Conservation (phyloP, 2,329 filamentous ascomycete genomes). For the Epichloe coenophiala region DNA sequence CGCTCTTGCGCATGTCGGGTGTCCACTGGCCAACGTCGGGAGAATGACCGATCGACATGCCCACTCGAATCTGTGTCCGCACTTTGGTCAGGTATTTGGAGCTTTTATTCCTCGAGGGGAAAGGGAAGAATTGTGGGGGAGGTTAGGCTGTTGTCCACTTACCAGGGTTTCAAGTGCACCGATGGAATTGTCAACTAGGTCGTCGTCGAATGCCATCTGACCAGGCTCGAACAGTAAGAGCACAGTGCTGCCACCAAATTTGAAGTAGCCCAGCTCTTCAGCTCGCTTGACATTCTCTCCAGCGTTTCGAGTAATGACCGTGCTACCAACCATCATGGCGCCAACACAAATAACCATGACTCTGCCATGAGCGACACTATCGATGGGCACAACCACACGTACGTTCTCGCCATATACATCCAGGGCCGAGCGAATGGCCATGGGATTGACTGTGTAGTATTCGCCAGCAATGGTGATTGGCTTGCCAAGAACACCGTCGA, state of each 20-base stretch:
- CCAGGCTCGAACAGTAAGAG: slow-evolving; percentile 88
- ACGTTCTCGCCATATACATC: slow-evolving; percentile 98
- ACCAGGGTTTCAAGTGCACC: slow-evolving; percentile 86
- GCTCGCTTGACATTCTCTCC: slow-evolving; percentile 73
- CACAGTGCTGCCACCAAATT: slow-evolving; percentile 91
- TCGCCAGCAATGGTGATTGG: slow-evolving; percentile 86
- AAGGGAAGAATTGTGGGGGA: neutral
- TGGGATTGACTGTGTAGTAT: slow-evolving; percentile 98
- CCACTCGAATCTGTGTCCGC: slow-evolving; percentile 63
- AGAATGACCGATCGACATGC: slow-evolving; percentile 91
- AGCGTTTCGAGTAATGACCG: slow-evolving; percentile 76
- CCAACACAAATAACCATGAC: slow-evolving; percentile 97
- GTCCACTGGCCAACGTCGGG: slow-evolving; percentile 58
- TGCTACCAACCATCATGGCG: slow-evolving; percentile 99
- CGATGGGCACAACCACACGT: slow-evolving; percentile 77
- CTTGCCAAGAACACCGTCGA: slow-evolving; percentile 77
- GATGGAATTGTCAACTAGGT: slow-evolving; percentile 76
- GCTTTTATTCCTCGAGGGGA: neutral
- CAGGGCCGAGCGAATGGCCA: slow-evolving; percentile 89
- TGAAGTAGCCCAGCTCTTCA: slow-evolving; percentile 96
- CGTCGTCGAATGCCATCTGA: slow-evolving; percentile 75
- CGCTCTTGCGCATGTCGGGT: slow-evolving; percentile 76
- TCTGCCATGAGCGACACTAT: slow-evolving; percentile 72
- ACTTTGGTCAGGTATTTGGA: neutral
- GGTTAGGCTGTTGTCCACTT: slow-evolving; percentile 26